These are phyloP conservation scores for Microbotryum saponariae DNA, from an alignment of 1,284 basidiomycete genomes.

Conservation along the genomic window DNA sequence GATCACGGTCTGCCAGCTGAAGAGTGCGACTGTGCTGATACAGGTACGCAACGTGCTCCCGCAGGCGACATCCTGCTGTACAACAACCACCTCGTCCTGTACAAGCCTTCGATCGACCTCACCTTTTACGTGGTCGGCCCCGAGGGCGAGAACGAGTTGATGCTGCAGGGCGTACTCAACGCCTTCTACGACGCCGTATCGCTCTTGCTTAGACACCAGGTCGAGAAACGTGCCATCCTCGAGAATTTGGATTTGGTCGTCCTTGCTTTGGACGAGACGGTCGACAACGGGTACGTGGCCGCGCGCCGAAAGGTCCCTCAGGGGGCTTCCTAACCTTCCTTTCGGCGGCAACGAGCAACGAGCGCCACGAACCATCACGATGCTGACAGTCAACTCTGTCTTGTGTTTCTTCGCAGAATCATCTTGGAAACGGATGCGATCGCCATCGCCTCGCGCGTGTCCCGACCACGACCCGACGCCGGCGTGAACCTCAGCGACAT, in stretches of 20 bases:
- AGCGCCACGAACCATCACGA: background rate
- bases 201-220: conserved; percentile 77
- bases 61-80: conserved; percentile 91
- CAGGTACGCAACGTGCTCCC: background rate
- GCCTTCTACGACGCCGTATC: conserved; percentile 81
- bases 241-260: conserved; percentile 93
- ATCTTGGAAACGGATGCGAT: conserved; percentile 95
- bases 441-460: conserved; percentile 90
- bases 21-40: background rate
- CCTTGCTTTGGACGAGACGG: conserved; percentile 89
- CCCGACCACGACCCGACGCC: conserved; percentile 82
- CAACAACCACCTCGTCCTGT: conserved; percentile 82
- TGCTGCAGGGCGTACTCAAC: conserved; percentile 76
- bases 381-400: background rate
- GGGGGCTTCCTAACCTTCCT: background rate
- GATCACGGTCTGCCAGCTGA: too few species aligned
- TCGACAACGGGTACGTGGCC: conserved; percentile 83
- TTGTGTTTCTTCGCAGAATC: conserved; percentile 53
- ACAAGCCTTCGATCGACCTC: conserved; percentile 88
- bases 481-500: conserved; percentile 62
- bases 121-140: conserved; percentile 91
- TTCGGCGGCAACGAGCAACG: background rate
- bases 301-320: conserved; percentile 3
- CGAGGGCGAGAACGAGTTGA: conserved; percentile 86
- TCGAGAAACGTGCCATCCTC: conserved; percentile 90